A percentile compares a stretch with the other conserved stretches of the same genome.
phyloP scores from a whole-genome alignment of 106 monocot genomes.

The Acorus calamus region DNA sequence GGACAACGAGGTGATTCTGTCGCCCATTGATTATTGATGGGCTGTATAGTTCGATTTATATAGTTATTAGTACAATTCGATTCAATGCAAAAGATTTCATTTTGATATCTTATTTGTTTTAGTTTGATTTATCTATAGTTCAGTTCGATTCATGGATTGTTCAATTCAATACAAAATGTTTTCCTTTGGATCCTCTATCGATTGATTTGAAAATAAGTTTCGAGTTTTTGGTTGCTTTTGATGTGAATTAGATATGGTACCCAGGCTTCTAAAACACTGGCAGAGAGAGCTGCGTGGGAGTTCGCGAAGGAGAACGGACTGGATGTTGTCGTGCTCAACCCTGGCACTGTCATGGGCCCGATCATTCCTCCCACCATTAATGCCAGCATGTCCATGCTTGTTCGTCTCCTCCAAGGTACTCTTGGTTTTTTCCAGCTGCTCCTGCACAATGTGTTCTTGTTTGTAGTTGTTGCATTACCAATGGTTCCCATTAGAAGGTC shows the following conservation, averaged over 20 bases:
- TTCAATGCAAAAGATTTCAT: no score
- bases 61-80: no score
- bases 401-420: conserved; percentile 63
- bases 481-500: no score
- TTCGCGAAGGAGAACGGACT: conserved; percentile 61
- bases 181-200: neutral
- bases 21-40: neutral
- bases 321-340: conserved; percentile 81
- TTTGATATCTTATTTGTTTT: neutral
- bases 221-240: no score
- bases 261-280: conserved; percentile 78
- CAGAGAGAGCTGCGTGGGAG: conserved; percentile 87
- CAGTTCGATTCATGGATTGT: neutral
- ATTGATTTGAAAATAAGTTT: no score
- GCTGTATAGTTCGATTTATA: neutral
- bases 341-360: conserved; percentile 81
- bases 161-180: neutral
- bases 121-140: neutral
- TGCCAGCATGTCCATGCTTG: conserved; percentile 65
- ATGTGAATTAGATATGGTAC: conserved; percentile 61
- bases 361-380: conserved; percentile 61
- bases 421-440: neutral
- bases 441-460: no score
- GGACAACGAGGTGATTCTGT: conserved; percentile 43
- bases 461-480: no score